Evolutionary conservation across 345 rosid genomes (phyloP).

Genomic region (Populus nigra): DNA sequence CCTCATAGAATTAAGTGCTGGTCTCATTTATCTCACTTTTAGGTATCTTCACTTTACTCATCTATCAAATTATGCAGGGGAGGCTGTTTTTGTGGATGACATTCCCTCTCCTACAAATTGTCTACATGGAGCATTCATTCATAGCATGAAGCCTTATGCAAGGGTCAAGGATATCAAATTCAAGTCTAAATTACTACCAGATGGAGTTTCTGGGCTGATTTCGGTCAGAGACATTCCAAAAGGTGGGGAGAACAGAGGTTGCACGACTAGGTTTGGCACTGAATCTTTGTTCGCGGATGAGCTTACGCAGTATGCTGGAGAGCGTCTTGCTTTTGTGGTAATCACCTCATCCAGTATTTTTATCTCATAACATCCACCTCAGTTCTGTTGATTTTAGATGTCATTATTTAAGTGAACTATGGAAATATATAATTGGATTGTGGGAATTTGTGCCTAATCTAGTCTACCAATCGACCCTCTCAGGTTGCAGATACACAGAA

Average conservation of each 20-base stretch:
- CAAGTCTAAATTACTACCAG: slow-evolving; percentile 33
- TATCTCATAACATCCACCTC: not conserved
- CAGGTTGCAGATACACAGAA: slow-evolving; percentile 91
- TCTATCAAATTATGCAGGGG: slow-evolving; percentile 48
- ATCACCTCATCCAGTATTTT: slow-evolving; percentile 4
- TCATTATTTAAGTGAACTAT: not conserved
- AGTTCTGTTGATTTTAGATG: not conserved
- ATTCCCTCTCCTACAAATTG: slow-evolving; percentile 71
- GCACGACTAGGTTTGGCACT: slow-evolving; percentile 32
- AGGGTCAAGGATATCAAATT: slow-evolving; percentile 50
- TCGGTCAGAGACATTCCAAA: slow-evolving; percentile 69
- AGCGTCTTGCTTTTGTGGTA: slow-evolving; percentile 87
- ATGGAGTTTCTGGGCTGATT: slow-evolving; percentile 48
- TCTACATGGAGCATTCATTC: slow-evolving; percentile 76
- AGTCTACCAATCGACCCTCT: slow-evolving; percentile 1
- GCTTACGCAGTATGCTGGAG: slow-evolving; percentile 56
- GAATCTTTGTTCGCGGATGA: slow-evolving; percentile 76
- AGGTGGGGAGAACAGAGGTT: slow-evolving; percentile 65
- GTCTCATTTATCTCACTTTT: not conserved
- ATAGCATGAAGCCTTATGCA: slow-evolving; percentile 75
- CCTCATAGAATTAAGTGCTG: not conserved
- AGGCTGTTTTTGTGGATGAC: slow-evolving; percentile 92
- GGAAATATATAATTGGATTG: not conserved
- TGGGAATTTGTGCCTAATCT: slow-evolving; percentile 3
- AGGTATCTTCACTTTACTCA: slow-evolving; percentile 4